Conservation (phyloP, 2,329 filamentous ascomycete species). For the Xylaria arbuscula region DNA sequence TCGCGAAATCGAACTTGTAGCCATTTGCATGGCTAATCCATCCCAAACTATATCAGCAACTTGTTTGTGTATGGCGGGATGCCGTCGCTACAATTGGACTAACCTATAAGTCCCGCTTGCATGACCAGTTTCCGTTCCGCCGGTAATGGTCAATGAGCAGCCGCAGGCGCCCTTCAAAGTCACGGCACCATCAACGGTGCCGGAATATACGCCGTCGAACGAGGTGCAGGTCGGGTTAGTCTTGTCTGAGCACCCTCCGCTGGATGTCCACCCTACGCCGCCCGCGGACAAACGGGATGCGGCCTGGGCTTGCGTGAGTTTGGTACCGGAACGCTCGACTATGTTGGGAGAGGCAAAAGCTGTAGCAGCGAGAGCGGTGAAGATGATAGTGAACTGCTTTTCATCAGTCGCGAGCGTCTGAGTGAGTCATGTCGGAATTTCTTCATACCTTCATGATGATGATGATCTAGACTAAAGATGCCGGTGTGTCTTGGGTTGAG, state of each 20-base stretch:
- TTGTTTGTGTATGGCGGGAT: background rate
- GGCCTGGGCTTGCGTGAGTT: slow-evolving; percentile 34
- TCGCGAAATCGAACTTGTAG: slow-evolving; percentile 36
- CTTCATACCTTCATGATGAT: slow-evolving; percentile 29
- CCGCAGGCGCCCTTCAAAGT: slow-evolving; percentile 33
- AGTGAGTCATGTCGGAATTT: background rate
- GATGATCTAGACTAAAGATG: background rate
- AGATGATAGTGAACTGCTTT: slow-evolving; percentile 24
- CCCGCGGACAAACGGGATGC: slow-evolving; percentile 25
- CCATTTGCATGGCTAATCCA: slow-evolving; percentile 33
- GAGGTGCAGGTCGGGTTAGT: slow-evolving; percentile 32
- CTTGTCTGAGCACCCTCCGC: slow-evolving; percentile 34
- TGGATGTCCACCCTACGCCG: slow-evolving; percentile 35
- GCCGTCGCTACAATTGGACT: background rate
- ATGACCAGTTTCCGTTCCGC: slow-evolving; percentile 35
- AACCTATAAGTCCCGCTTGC: slow-evolving; percentile 36
- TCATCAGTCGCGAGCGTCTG: background rate
- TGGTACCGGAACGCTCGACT: slow-evolving; percentile 33
- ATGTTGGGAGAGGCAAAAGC: slow-evolving; percentile 24
- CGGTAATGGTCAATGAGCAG: slow-evolving; percentile 36
- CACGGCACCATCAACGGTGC: slow-evolving; percentile 33
- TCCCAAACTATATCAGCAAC: slow-evolving; percentile 12
- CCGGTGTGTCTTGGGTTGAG: background rate
- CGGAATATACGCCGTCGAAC: slow-evolving; percentile 36
- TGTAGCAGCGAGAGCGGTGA: slow-evolving; percentile 27